phyloP scores from a whole-genome alignment of 2,329 filamentous ascomycete species.

The Zasmidium cellare region DNA sequence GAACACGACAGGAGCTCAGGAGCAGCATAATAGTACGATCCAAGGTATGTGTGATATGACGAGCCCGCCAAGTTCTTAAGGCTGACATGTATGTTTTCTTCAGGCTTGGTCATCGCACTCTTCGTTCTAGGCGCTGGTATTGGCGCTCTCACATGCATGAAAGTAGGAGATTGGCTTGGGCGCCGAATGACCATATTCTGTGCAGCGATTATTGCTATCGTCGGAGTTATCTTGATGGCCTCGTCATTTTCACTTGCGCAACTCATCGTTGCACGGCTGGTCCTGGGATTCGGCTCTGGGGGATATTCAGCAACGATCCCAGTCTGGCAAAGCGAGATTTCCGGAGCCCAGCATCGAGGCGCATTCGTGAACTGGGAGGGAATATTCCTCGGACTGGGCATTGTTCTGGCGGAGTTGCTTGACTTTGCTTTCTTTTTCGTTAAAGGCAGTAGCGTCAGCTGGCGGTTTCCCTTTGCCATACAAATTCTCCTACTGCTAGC shows the following conservation, averaged over 20 bases:
- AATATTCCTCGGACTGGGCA: constrained; percentile 34
- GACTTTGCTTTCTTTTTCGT: constrained; percentile 45
- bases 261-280: constrained; percentile 52
- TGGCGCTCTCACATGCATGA: constrained; percentile 51
- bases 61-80: too few relatives aligned
- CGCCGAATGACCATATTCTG: constrained; percentile 48
- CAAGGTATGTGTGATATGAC: not conserved
- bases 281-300: constrained; percentile 49
- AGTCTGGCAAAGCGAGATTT: constrained; percentile 47
- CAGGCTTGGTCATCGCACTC: constrained; percentile 31
- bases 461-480: constrained; percentile 43
- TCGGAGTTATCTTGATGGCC: constrained; percentile 43
- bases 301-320: constrained; percentile 32
- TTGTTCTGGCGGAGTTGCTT: constrained; percentile 47
- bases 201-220: constrained; percentile 49
- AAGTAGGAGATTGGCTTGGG: constrained; percentile 50
- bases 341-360: constrained; percentile 16
- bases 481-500: not conserved
- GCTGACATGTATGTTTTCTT: too few relatives aligned
- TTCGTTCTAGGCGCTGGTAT: constrained; percentile 50
- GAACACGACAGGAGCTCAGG: not conserved
- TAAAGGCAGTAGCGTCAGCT: constrained; percentile 35
- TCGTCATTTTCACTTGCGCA: constrained; percentile 35
- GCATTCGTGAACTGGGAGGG: not conserved
- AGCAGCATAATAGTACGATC: not conserved